phyloP scores from a whole-genome alignment of 495 filamentous ascomycete species.

The Penicillium cinerascens region DNA sequence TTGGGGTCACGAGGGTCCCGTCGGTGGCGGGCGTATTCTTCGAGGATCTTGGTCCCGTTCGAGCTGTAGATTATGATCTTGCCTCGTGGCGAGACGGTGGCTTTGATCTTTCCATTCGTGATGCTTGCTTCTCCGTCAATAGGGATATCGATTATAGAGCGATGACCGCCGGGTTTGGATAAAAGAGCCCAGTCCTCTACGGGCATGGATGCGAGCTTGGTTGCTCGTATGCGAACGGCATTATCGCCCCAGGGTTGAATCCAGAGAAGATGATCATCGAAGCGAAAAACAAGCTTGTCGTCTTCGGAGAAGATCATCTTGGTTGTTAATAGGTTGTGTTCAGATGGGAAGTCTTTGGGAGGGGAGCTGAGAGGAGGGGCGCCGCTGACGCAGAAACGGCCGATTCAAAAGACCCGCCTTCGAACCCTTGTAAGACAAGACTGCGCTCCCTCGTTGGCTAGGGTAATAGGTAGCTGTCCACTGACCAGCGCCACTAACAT shows the following conservation, averaged over 20 bases:
- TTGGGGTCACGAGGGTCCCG: slow-evolving; percentile 50
- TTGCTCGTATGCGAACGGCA: slow-evolving; percentile 52
- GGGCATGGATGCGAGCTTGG: slow-evolving; percentile 46
- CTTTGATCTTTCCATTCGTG: slow-evolving; percentile 50
- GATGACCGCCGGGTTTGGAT: slow-evolving; percentile 16
- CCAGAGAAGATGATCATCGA: slow-evolving; percentile 52
- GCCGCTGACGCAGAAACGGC: not conserved
- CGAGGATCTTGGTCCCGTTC: slow-evolving; percentile 42
- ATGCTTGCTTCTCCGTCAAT: slow-evolving; percentile 38
- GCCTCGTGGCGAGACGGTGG: slow-evolving; percentile 41
- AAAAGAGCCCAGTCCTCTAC: slow-evolving; percentile 52
- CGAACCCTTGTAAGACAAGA: not conserved
- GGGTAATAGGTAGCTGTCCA: not conserved
- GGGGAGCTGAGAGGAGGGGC: not conserved
- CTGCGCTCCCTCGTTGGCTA: not conserved
- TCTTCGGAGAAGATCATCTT: slow-evolving; percentile 43
- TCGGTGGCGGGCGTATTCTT: slow-evolving; percentile 56
- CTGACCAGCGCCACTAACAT: not conserved
- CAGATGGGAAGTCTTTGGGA: not conserved
- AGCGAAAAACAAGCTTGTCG: slow-evolving; percentile 43
- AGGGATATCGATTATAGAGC: slow-evolving; percentile 21
- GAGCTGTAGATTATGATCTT: slow-evolving; percentile 51
- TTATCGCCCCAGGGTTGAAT: slow-evolving; percentile 54
- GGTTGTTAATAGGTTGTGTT: not conserved
- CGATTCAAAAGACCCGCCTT: not conserved